Evolutionary conservation across 129 eudicot genomes (phyloP), one percentile per base, ranked within the genome.

Genomic region (Pulicaria dysenterica): DNA sequence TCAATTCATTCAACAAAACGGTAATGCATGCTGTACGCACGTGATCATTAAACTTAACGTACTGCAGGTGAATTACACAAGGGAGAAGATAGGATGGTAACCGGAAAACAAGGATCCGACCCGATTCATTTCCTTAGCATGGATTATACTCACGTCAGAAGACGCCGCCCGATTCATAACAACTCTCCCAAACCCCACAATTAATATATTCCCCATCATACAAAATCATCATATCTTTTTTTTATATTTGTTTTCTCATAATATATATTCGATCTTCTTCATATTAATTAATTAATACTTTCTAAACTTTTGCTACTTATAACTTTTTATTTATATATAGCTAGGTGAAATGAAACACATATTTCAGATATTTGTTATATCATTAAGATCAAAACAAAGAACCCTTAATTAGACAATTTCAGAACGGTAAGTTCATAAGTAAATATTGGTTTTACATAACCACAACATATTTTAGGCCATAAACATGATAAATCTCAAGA

Each of bases 141-240:
- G 95, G 95, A 88, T 80, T 88, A 88, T 76, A 34, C 74, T 14
- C 77, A 58, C 38, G 88, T 85, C 51, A 83, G 83, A 81, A 83
- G 86, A 70, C 78, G 91, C 54, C 88, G 88, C 24, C 91, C 95
- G 5, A 85, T 85, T 78, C 95, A 88, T 74, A 88, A 87, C 85
- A 81, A 81, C 46, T 71, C 71, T 37, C 84, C 85, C 48, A 69
- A 78, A 61, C 62, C 68, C 64, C 78, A 74, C 40, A 58, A 70
- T 24, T 24, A 24, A 24, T 24, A 0, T 0, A 24, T 49, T 75
- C 72, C 34, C 92, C 92, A 53, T 83, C 45, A 67, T 69, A 24
- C 31, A 24, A 1, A 24, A 24, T 24, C 31, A 24, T 24, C 31
- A 24, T 24, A 24, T 43, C 50, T 55, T 49, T 34, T 48, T 36